Evolutionary conservation across 352 stramenopile species (phyloP).

Genomic region (Blastocystis sp.): DNA sequence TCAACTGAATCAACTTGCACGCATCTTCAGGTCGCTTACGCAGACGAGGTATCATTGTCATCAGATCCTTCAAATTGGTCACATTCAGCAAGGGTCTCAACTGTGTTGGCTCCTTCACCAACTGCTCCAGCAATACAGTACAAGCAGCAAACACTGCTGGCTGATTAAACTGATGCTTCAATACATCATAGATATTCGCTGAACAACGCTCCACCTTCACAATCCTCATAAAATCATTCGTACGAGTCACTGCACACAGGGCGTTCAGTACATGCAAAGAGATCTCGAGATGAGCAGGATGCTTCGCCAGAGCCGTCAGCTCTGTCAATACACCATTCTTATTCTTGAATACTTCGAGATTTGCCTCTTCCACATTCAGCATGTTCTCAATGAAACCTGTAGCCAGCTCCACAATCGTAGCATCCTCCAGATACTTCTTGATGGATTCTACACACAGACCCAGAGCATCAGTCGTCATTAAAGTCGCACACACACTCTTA

Average conservation of each 20-base stretch:
- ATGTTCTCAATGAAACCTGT: slow-evolving; percentile 65
- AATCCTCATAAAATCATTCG: slow-evolving; percentile 23
- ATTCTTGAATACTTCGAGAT: slow-evolving; percentile 16
- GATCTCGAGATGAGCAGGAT: slow-evolving; percentile 6
- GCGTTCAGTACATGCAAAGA: slow-evolving; percentile 42
- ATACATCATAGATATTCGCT: slow-evolving; percentile 35
- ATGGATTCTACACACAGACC: slow-evolving; percentile 4
- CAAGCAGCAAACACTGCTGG: slow-evolving; percentile 32
- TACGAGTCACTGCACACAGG: slow-evolving; percentile 29
- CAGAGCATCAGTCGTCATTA: slow-evolving; percentile 15
- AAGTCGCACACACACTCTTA: background rate
- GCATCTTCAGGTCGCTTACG: slow-evolving; percentile 45
- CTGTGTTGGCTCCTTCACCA: slow-evolving; percentile 49
- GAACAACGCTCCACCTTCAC: slow-evolving; percentile 2
- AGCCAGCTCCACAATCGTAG: slow-evolving; percentile 9
- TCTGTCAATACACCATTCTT: slow-evolving; percentile 16
- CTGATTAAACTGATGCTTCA: slow-evolving; percentile 57
- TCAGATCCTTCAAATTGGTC: slow-evolving; percentile 7
- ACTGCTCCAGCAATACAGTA: slow-evolving; percentile 53
- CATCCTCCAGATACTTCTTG: slow-evolving; percentile 9
- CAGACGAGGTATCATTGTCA: slow-evolving; percentile 45
- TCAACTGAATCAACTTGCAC: slow-evolving; percentile 39
- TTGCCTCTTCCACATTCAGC: slow-evolving; percentile 32
- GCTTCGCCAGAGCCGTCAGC: slow-evolving; percentile 17
- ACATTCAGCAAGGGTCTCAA: background rate